These are phyloP conservation scores for Canavalia gladiata DNA, from an alignment of 306 rosid genomes.

Conservation along the genomic window DNA sequence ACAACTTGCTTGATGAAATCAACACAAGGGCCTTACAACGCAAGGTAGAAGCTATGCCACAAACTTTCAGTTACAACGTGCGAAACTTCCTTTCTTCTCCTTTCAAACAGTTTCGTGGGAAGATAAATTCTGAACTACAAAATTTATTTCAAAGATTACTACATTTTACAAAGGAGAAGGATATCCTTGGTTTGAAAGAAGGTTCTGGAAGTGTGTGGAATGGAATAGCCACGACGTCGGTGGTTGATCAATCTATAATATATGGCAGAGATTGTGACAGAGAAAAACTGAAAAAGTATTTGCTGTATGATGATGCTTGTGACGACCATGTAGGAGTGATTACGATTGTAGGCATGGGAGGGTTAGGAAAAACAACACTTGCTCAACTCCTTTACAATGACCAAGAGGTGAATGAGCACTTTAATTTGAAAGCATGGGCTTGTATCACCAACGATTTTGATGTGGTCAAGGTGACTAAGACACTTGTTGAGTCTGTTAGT, in stretches of 20 bases:
- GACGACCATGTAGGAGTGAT: background rate
- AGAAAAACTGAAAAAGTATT: background rate
- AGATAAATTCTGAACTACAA: background rate
- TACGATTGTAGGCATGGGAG: slow-evolving; percentile 9
- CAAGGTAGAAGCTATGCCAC: background rate
- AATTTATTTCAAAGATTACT: background rate
- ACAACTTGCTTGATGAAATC: slow-evolving; percentile 3
- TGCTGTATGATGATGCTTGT: background rate
- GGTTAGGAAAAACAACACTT: background rate
- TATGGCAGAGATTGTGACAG: slow-evolving; percentile 2
- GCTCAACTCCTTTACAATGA: background rate
- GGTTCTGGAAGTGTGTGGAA: background rate
- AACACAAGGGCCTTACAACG: background rate
- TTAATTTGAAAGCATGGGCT: background rate
- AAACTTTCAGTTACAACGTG: background rate
- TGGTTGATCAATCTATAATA: background rate
- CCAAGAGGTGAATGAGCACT: background rate
- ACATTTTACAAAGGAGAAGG: background rate
- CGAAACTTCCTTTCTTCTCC: background rate
- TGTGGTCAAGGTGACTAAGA: background rate
- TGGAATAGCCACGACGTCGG: background rate
- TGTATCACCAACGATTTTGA: background rate
- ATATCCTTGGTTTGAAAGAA: background rate
- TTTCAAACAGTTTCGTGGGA: background rate
- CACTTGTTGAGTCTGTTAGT: background rate